Percentiles rank a stretch among this genome's conserved stretches.
Evolutionary conservation across 1,284 basidiomycete genomes (phyloP).

Genomic region (Ceratobasidium sp.): DNA sequence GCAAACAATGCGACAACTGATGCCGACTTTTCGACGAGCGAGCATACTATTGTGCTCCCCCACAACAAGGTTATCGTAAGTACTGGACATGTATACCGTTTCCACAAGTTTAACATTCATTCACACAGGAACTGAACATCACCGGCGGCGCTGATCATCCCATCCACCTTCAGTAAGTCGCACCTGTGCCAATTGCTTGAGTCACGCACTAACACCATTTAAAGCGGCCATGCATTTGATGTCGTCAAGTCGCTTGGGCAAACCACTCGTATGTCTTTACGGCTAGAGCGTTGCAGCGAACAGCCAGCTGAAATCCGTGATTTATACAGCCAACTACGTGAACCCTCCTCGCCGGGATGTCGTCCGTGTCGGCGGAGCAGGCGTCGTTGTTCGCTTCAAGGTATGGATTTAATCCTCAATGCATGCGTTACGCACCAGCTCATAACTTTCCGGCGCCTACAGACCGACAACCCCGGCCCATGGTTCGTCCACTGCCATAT

Average conservation of each 20-base stretch:
- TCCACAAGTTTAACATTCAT: background rate
- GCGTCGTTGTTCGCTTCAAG: slow-evolving; percentile 26
- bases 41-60: slow-evolving; percentile 31
- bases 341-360: slow-evolving; percentile 41
- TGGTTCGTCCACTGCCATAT: slow-evolving; percentile 69
- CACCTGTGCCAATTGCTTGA: background rate
- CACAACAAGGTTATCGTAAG: slow-evolving; percentile 38
- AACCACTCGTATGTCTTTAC: slow-evolving; percentile 17
- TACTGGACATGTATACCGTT: background rate
- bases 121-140: slow-evolving; percentile 26
- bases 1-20: slow-evolving; percentile 36
- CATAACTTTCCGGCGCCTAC: too few species aligned
- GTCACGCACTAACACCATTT: background rate
- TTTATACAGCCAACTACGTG: slow-evolving; percentile 28
- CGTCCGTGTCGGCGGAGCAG: slow-evolving; percentile 25
- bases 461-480: slow-evolving; percentile 80
- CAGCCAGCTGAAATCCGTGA: background rate
- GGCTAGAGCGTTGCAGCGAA: background rate
- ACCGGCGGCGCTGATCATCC: slow-evolving; percentile 39
- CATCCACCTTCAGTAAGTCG: slow-evolving; percentile 35
- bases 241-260: slow-evolving; percentile 35
- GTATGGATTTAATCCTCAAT: background rate
- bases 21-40: slow-evolving; percentile 24
- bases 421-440: background rate
- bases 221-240: slow-evolving; percentile 31